Percentiles rank a stretch among this genome's conserved stretches.
These are phyloP conservation scores for Coemansia sp. DNA, from an alignment of 192 early-diverging fungal genomes.

Conservation along the genomic window DNA sequence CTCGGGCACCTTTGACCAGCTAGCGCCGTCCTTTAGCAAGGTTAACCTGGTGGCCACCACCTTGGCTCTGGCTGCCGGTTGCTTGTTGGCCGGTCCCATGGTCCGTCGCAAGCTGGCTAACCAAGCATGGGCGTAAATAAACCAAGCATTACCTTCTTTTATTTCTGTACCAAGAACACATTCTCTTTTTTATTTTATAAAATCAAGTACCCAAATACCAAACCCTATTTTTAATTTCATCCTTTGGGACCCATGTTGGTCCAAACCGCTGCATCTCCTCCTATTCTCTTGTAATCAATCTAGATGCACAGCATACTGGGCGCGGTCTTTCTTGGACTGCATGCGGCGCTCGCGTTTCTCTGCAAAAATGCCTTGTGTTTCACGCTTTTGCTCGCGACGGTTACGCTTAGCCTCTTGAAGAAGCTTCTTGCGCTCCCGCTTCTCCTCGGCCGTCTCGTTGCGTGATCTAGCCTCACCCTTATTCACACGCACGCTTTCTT, in stretches of 20 bases:
- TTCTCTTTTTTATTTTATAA: neutral
- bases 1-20: constrained; percentile 86
- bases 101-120: constrained; percentile 59
- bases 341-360: constrained; percentile 37
- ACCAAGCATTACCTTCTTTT: no score
- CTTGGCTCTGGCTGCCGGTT: constrained; percentile 66
- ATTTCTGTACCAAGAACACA: neutral
- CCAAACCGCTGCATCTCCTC: no score
- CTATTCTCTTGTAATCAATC: no score
- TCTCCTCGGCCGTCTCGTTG: constrained; percentile 88
- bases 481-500: constrained; percentile 51
- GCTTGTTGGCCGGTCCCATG: constrained; percentile 71
- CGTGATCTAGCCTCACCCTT: constrained; percentile 69
- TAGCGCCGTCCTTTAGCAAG: constrained; percentile 92
- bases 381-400: constrained; percentile 46
- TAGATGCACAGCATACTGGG: constrained; percentile 36
- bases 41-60: constrained; percentile 78
- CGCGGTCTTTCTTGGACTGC: constrained; percentile 50
- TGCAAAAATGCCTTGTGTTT: constrained; percentile 34
- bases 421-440: constrained; percentile 82
- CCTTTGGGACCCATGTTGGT: no score
- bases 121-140: constrained; percentile 55
- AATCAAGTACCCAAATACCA: no score
- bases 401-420: constrained; percentile 72
- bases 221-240: no score